phyloP scores from a whole-genome alignment of 1,284 basidiomycete genomes.

The Sutorius eximius region DNA sequence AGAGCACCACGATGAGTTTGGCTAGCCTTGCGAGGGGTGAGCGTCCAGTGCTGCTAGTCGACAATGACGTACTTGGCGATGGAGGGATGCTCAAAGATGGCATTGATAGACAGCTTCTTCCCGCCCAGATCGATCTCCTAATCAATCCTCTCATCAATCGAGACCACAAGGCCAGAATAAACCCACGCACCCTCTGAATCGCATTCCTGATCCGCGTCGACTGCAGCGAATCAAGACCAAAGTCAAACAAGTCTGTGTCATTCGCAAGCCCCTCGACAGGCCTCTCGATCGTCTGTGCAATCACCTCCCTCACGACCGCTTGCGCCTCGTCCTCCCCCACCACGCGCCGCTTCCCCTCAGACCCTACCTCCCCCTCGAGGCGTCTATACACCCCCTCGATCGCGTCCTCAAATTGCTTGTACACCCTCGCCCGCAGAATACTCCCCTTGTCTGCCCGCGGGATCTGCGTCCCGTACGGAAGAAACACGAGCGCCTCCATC shows the following conservation, averaged over 20 bases:
- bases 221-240: constrained; percentile 59
- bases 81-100: constrained; percentile 31
- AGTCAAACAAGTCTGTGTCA: constrained; percentile 40
- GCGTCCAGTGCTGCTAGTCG: neutral
- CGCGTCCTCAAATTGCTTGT: constrained; percentile 48
- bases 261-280: constrained; percentile 28
- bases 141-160: constrained; percentile 1
- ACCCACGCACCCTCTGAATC: constrained; percentile 39
- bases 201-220: constrained; percentile 54
- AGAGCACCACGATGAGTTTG: constrained; percentile 15
- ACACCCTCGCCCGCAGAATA: constrained; percentile 45
- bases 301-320: constrained; percentile 13
- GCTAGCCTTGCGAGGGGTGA: constrained; percentile 21
- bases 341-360: constrained; percentile 33
- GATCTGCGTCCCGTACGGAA: constrained; percentile 42
- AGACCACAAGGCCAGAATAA: neutral
- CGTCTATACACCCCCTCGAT: constrained; percentile 50
- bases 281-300: constrained; percentile 21
- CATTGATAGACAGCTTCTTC: constrained; percentile 21
- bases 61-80: constrained; percentile 22
- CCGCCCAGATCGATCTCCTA: constrained; percentile 29
- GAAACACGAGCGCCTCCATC: constrained; percentile 51
- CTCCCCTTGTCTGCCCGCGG: constrained; percentile 50
- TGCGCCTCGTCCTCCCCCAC: constrained; percentile 16
- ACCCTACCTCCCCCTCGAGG: constrained; percentile 43